Evolutionary conservation across 2,329 filamentous ascomycete species (phyloP).

Genomic region (Coccinonectria pachysandricola): DNA sequence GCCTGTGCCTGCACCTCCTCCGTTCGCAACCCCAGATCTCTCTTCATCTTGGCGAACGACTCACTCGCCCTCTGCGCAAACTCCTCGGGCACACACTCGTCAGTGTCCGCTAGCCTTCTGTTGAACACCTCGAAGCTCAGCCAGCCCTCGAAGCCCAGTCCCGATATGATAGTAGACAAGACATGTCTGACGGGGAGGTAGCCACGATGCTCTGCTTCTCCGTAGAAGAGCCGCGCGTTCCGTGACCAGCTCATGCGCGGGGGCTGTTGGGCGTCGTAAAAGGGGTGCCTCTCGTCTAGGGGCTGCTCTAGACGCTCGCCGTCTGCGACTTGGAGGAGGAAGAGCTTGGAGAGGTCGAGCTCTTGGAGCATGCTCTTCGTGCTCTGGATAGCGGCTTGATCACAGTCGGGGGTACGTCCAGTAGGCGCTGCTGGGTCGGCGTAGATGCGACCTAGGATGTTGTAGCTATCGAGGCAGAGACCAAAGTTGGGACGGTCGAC

Average conservation of each 20-base stretch:
- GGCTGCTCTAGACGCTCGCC: slow-evolving; percentile 53
- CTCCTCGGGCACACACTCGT: slow-evolving; percentile 53
- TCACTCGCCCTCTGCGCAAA: slow-evolving; percentile 47
- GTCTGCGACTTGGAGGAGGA: slow-evolving; percentile 70
- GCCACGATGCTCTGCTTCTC: slow-evolving; percentile 48
- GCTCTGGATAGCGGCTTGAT: slow-evolving; percentile 42
- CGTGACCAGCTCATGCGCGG: slow-evolving; percentile 65
- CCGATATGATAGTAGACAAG: slow-evolving; percentile 49
- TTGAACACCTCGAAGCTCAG: slow-evolving; percentile 62
- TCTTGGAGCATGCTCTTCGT: slow-evolving; percentile 41
- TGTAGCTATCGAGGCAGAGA: slow-evolving; percentile 68
- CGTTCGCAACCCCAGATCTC: slow-evolving; percentile 24
- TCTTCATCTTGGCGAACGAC: slow-evolving; percentile 38
- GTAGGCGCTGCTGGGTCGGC: slow-evolving; percentile 51
- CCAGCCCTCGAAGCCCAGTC: slow-evolving; percentile 58
- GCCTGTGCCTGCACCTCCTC: slow-evolving; percentile 14
- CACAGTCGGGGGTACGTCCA: slow-evolving; percentile 44
- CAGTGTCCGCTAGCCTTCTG: slow-evolving; percentile 17
- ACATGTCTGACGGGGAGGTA: slow-evolving; percentile 59
- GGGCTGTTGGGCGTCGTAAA: slow-evolving; percentile 25
- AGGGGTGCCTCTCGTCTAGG: slow-evolving; percentile 38
- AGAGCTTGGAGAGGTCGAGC: slow-evolving; percentile 55
- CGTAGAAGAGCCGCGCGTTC: slow-evolving; percentile 53
- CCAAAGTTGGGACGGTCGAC: slow-evolving; percentile 66
- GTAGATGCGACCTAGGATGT: slow-evolving; percentile 61